These are phyloP conservation scores for Penicillium alfredii DNA, from an alignment of 495 filamentous ascomycete genomes.

Conservation along the genomic window DNA sequence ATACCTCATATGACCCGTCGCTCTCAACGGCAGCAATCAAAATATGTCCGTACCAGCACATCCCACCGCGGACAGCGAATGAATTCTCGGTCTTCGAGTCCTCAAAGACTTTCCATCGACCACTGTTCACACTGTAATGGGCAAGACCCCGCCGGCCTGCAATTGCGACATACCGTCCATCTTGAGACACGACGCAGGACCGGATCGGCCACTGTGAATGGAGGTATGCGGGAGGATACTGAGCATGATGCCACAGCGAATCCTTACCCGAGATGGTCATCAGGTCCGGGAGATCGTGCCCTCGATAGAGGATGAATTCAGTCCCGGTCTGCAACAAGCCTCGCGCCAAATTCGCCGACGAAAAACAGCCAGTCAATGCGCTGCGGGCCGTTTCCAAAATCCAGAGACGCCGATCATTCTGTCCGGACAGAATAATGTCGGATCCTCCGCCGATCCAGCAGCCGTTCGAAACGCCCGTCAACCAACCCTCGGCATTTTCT, in stretches of 20 bases:
- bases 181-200: constrained; percentile 75
- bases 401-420: constrained; percentile 73
- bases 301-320: constrained; percentile 83
- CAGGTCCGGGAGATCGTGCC: constrained; percentile 83
- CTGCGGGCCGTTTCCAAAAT: constrained; percentile 86
- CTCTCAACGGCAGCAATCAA: constrained; percentile 89
- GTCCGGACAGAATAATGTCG: constrained; percentile 68
- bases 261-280: constrained; percentile 90
- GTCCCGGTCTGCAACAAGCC: constrained; percentile 83
- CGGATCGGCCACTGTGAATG: constrained; percentile 89
- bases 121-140: constrained; percentile 92
- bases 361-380: constrained; percentile 83
- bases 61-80: constrained; percentile 87
- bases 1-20: constrained; percentile 71
- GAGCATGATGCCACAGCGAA: constrained; percentile 85
- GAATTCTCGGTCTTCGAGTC: constrained; percentile 76
- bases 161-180: constrained; percentile 91
- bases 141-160: constrained; percentile 88
- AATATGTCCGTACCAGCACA: constrained; percentile 98
- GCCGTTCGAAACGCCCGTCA: constrained; percentile 65
- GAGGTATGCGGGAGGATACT: constrained; percentile 79
- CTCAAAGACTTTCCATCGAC: constrained; percentile 91
- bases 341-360: constrained; percentile 78
- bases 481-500: constrained; percentile 69
- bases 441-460: constrained; percentile 85